Evolutionary conservation across 2,329 filamentous ascomycete species (phyloP).

Genomic region (Ophiocordyceps camponoti-saundersi): DNA sequence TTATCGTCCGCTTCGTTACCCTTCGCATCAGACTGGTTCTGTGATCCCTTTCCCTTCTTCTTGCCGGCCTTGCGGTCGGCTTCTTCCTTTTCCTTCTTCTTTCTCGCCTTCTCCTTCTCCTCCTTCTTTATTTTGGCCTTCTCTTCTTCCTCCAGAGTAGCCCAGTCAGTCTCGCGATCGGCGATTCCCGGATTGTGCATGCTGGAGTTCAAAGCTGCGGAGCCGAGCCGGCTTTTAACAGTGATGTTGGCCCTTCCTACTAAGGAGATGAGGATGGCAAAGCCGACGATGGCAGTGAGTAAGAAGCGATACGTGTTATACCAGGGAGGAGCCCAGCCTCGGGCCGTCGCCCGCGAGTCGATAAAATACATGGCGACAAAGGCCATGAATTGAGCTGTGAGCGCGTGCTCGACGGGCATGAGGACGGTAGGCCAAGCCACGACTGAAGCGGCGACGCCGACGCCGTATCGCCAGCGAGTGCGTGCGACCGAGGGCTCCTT

Average conservation of each 20-base stretch:
- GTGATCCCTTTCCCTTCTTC: constrained; percentile 8
- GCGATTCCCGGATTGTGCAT: constrained; percentile 17
- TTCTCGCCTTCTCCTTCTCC: constrained; percentile 19
- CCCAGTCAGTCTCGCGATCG: constrained; percentile 25
- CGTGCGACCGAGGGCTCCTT: constrained; percentile 42
- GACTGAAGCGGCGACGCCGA: constrained; percentile 63
- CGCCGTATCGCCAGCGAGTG: constrained; percentile 66
- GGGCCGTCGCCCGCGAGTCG: constrained; percentile 54
- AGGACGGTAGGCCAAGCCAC: constrained; percentile 83
- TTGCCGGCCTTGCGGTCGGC: constrained; percentile 10
- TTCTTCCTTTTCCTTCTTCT: constrained; percentile 17
- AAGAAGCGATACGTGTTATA: constrained; percentile 84
- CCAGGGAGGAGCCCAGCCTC: constrained; percentile 72
- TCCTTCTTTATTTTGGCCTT: constrained; percentile 17
- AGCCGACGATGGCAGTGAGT: constrained; percentile 75
- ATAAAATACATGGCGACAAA: constrained; percentile 79
- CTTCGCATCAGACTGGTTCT: constrained; percentile 9
- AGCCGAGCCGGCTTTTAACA: constrained; percentile 11
- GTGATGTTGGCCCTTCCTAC: constrained; percentile 67
- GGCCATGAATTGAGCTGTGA: constrained; percentile 71
- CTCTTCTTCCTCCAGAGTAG: constrained; percentile 24
- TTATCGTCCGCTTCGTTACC: constrained; percentile 10
- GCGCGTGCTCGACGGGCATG: constrained; percentile 66
- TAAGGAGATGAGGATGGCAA: constrained; percentile 63
- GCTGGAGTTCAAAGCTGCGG: constrained; percentile 18